Base-by-base conservation (phyloP, 176 grass and related monocot genomes). In the Eragrostis nindensis region DNA sequence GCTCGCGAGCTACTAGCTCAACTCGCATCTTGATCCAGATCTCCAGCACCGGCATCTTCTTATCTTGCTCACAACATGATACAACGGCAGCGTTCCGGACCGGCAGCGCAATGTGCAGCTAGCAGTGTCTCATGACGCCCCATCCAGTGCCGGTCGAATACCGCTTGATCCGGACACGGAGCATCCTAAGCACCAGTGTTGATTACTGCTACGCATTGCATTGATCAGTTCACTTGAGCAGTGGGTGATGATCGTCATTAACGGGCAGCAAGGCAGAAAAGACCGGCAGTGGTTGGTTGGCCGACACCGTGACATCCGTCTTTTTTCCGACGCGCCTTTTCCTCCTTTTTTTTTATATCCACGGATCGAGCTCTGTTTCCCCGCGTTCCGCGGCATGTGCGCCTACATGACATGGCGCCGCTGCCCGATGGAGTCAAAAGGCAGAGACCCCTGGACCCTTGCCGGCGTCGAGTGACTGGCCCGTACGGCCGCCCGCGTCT, bases 361-460 rank as follows among this genome's bases (percentile, higher is more conserved):
- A 74, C 87, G 47, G 77, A 85, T 89, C 56, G 77, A 71, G 87
- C 71, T 76, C 71, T 76, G 82, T 89, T 81, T 81, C 82, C 71
- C 77, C 82, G 82, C 82, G 66, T 78, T 81, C 56, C 27, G 77
- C 64, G 71, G 82, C 87, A 82, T 85, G 87, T 81, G 82, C 82
- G 87, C 64, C 21, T 68, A 26, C 63, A 48, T 69, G 73, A 26
- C 63, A 48, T 69, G 73, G 41, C 78, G 2, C 14, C 27, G 30
- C 46, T 24, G 76, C 21, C 80, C 81, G 19, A 65, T 54, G 56
- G 82, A 47, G 82, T 89, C 82, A 85, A 89, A 82, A 81, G 71
- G 21, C 11, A 26, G 6, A 63, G 38, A 47, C 62, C 56, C 2
- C 39, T 49, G 82, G 63, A 17, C 29, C 6, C 24, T 49, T 62